Percentiles rank a stretch among this genome's conserved stretches.
These are phyloP conservation scores for Pisolithus microcarpus DNA, from an alignment of 768 basidiomycete species.

Conservation along the genomic window DNA sequence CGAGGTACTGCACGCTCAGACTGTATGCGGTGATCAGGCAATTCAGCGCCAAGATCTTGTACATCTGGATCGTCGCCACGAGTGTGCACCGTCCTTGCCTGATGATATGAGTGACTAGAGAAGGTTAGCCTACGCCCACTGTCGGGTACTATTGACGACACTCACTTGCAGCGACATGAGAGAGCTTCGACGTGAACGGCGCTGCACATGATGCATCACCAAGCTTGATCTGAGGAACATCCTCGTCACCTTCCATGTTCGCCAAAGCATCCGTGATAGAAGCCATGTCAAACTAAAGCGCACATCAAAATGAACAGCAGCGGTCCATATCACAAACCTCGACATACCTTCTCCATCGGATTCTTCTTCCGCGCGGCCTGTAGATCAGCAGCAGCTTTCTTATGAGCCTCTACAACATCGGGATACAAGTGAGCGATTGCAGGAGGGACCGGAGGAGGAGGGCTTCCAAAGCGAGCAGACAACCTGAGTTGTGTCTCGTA, in stretches of 20 bases:
- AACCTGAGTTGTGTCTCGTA: constrained; percentile 94
- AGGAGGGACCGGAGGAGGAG: constrained; percentile 88
- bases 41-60: constrained; percentile 96
- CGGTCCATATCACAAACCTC: neutral
- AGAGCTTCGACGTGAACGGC: constrained; percentile 95
- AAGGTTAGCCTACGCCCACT: neutral
- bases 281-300: constrained; percentile 62
- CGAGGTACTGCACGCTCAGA: constrained; percentile 92
- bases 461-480: constrained; percentile 82
- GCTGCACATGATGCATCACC: constrained; percentile 99
- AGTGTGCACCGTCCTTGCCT: constrained; percentile 97
- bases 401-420: constrained; percentile 84
- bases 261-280: constrained; percentile 80
- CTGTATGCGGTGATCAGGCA: constrained; percentile 99
- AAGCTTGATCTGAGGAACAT: constrained; percentile 96
- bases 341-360: constrained; percentile 81
- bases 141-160: constrained; percentile 7
- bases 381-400: constrained; percentile 64
- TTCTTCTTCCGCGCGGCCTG: constrained; percentile 67
- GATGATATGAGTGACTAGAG: constrained; percentile 88
- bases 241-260: constrained; percentile 91
- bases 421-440: constrained; percentile 85
- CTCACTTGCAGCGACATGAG: constrained; percentile 95
- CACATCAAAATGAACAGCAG: constrained; percentile 10
- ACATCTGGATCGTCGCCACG: constrained; percentile 99